Conservation (phyloP, 352 stramenopile genomes). For the Globisporangium mamillatum region DNA sequence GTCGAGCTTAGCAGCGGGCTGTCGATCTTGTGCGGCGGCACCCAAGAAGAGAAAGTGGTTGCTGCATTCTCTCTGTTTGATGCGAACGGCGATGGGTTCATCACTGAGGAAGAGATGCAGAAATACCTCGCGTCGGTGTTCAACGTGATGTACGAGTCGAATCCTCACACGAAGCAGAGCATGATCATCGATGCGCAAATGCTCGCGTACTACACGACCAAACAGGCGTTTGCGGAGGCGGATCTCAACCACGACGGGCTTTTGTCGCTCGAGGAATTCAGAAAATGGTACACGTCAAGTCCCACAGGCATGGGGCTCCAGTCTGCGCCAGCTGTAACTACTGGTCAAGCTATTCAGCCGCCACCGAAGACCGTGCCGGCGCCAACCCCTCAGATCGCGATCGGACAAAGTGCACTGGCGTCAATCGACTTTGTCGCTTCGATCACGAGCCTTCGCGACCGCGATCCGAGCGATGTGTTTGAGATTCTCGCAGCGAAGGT, state of each 20-base stretch:
- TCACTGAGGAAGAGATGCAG: slow-evolving; percentile 80
- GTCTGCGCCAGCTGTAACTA: slow-evolving; percentile 4
- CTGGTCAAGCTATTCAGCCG: background rate
- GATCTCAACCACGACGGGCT: slow-evolving; percentile 81
- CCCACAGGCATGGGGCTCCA: background rate
- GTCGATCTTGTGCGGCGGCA: slow-evolving; percentile 70
- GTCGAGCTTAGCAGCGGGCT: slow-evolving; percentile 75
- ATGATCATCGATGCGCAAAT: slow-evolving; percentile 50
- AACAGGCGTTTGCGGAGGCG: slow-evolving; percentile 83
- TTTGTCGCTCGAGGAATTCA: slow-evolving; percentile 81
- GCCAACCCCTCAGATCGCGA: slow-evolving; percentile 9
- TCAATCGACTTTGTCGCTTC: slow-evolving; percentile 60
- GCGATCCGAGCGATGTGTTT: slow-evolving; percentile 68
- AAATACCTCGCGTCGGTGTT: slow-evolving; percentile 77
- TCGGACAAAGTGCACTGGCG: slow-evolving; percentile 30
- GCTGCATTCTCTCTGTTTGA: slow-evolving; percentile 87
- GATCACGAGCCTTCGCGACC: slow-evolving; percentile 51
- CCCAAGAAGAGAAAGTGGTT: slow-evolving; percentile 72
- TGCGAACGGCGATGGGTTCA: slow-evolving; percentile 76
- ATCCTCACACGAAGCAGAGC: slow-evolving; percentile 26
- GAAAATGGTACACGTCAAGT: slow-evolving; percentile 60
- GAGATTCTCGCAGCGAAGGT: slow-evolving; percentile 80
- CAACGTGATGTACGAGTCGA: slow-evolving; percentile 58
- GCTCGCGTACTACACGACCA: slow-evolving; percentile 70
- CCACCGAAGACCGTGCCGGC: slow-evolving; percentile 3